phyloP scores from a whole-genome alignment of 371 early-diverging fungal genomes.

The Cokeromyces recurvatus region DNA sequence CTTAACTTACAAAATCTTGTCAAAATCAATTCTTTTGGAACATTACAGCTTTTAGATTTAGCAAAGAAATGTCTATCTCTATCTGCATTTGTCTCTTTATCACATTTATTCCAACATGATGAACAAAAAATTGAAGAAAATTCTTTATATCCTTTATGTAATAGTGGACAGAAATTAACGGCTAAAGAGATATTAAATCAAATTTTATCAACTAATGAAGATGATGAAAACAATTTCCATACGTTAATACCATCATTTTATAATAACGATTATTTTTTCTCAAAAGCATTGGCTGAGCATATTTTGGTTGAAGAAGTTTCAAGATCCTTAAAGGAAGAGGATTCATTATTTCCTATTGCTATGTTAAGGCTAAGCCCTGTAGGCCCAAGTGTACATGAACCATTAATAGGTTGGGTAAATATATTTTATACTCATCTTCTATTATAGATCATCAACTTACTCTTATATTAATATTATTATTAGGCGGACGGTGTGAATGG shows the following conservation, averaged over 20 bases:
- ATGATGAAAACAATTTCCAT: too few species aligned
- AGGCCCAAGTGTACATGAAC: conserved; percentile 49
- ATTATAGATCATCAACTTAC: background rate
- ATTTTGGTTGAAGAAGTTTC: conserved; percentile 41
- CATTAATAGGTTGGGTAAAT: conserved; percentile 61
- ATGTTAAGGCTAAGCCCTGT: conserved; percentile 54
- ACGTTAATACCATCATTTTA: too few species aligned
- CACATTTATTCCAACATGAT: conserved; percentile 44
- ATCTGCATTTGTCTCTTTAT: conserved; percentile 47
- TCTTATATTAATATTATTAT: too few species aligned
- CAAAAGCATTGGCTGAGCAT: conserved; percentile 57
- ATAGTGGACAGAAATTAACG: too few species aligned
- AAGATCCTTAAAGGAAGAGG: conserved; percentile 18
- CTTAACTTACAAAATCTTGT: conserved; percentile 45
- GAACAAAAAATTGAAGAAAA: conserved; percentile 27
- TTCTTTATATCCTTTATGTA: conserved; percentile 39
- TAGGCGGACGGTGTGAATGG: conserved; percentile 59
- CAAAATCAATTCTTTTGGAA: conserved; percentile 54
- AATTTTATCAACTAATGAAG: too few species aligned
- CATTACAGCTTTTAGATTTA: conserved; percentile 45
- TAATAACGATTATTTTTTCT: conserved; percentile 50
- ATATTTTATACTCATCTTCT: background rate
- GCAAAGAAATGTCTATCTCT: conserved; percentile 46
- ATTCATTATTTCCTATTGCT: conserved; percentile 36
- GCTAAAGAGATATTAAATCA: too few species aligned